Base-by-base conservation (phyloP, 2,329 filamentous ascomycete genomes). In the Stemphylium lycopersici region DNA sequence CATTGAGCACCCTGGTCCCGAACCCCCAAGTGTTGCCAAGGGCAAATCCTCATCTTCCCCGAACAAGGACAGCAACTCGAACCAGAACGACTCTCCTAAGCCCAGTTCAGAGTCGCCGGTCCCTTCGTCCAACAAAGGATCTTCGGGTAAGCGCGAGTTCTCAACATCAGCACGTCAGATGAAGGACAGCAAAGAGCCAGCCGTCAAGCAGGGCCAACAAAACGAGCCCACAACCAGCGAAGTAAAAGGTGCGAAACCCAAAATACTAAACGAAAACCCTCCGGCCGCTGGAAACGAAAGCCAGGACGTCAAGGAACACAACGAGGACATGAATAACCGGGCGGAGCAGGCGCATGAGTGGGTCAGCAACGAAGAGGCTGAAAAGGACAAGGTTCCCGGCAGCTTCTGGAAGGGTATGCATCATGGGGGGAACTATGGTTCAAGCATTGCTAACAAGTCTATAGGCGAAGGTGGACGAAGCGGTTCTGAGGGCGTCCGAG, bases 1-100 rank as follows among this genome's bases (percentile, higher is more conserved):
- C 56, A 59, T 75, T 26, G 78, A 80, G 66, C 78, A 80, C 55
- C 78, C 78, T 2, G 78, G 78, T 5, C 77, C 78, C 5, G 66
- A 76, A 53, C 70, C 78, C 8, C 77, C 78, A 3, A 75, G 77
- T 53, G 75, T 71, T 5, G 77, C 73, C n/a, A 61, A 76, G 52
- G 68, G 65, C 42, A 63, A 73, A 38, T 61, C 65, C 3, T 67
- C 64, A 8, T 69, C 69, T 4, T 67, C 69, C 11, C 70, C 70
- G 20, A 68, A 69, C 51, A 55, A 66, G n/a, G 56, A 66, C 38
- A 59, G 58, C 26, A 59, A 57, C 34, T 24, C 53, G 3, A 46
- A 41, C 31, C 49, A 53, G 15, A 59, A 54, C 20, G 45, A 51
- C 26, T 40, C 61, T 10, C 52, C 51, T 7, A 55, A 55, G 43